Evolutionary conservation across 2,329 filamentous ascomycete genomes (phyloP).

Genomic region (Phialophora verrucosa): DNA sequence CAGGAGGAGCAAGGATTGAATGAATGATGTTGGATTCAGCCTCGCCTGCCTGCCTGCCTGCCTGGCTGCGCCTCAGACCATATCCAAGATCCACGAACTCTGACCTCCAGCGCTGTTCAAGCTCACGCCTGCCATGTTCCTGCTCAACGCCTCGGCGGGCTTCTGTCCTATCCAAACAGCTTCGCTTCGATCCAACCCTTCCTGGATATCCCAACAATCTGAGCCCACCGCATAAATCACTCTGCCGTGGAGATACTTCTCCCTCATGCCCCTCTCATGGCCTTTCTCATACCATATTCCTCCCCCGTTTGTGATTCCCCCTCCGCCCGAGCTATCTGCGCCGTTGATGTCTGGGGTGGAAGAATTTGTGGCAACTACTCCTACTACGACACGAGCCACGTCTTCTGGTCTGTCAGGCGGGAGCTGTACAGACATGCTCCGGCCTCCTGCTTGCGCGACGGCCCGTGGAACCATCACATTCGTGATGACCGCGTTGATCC

Average conservation of each 20-base stretch:
- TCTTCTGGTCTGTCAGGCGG: conserved; percentile 50
- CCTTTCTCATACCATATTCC: conserved; percentile 35
- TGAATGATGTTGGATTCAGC: not conserved
- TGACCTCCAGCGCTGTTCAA: conserved; percentile 12
- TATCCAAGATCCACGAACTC: conserved; percentile 34
- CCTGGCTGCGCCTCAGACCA: conserved; percentile 11
- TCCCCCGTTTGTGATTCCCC: conserved; percentile 23
- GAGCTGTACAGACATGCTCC: conserved; percentile 46
- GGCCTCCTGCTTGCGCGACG: conserved; percentile 46
- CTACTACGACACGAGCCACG: conserved; percentile 43
- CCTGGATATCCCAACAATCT: conserved; percentile 53
- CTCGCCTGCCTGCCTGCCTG: not conserved
- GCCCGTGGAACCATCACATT: conserved; percentile 53
- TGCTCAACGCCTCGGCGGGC: conserved; percentile 27
- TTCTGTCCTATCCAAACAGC: conserved; percentile 53
- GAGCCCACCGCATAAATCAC: conserved; percentile 53
- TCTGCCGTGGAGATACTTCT: conserved; percentile 46
- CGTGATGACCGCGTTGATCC: conserved; percentile 54
- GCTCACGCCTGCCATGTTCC: conserved; percentile 13
- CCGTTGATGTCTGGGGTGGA: conserved; percentile 20
- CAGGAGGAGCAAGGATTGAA: too few species aligned
- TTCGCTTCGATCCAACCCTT: conserved; percentile 50
- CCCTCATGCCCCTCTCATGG: conserved; percentile 29
- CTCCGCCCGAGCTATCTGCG: conserved; percentile 8
- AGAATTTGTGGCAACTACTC: conserved; percentile 29